Evolutionary conservation across 495 filamentous ascomycete species (phyloP).

Genomic region (Penicillium parvum): DNA sequence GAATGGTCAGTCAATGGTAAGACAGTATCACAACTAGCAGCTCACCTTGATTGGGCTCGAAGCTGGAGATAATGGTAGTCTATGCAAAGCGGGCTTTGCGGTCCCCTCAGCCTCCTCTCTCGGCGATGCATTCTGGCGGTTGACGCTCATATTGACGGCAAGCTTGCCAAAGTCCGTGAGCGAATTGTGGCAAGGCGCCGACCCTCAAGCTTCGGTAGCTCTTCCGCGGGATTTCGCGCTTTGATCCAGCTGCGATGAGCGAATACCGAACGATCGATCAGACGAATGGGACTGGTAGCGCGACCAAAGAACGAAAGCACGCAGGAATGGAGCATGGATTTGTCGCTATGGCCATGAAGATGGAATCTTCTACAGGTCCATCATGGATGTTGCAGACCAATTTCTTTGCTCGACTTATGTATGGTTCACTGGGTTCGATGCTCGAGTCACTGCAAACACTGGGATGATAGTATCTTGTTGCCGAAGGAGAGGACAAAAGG

Average conservation of each 20-base stretch:
- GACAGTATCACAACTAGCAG: neutral
- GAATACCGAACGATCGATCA: neutral
- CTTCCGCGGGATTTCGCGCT: neutral
- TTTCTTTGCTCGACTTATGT: too few relatives aligned
- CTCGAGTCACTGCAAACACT: neutral
- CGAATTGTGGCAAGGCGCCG: neutral
- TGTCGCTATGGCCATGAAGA: conserved; percentile 23
- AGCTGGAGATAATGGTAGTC: conserved; percentile 20
- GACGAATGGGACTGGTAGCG: neutral
- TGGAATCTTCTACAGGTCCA: conserved; percentile 20
- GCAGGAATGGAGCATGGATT: conserved; percentile 1
- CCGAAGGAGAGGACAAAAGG: neutral
- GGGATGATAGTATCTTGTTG: neutral
- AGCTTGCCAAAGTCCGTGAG: conserved; percentile 2
- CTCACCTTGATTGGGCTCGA: conserved; percentile 18
- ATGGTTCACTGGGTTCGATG: neutral
- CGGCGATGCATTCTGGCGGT: conserved; percentile 28
- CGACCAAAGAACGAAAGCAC: conserved; percentile 6
- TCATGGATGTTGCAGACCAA: conserved; percentile 9
- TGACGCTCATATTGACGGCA: conserved; percentile 35
- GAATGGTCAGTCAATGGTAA: neutral
- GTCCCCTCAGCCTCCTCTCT: conserved; percentile 19
- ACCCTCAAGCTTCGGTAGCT: neutral
- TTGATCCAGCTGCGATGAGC: neutral
- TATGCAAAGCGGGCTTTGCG: conserved; percentile 16